Conservation (phyloP, 2,329 filamentous ascomycete genomes). For the Aureobasidium pullulans region DNA sequence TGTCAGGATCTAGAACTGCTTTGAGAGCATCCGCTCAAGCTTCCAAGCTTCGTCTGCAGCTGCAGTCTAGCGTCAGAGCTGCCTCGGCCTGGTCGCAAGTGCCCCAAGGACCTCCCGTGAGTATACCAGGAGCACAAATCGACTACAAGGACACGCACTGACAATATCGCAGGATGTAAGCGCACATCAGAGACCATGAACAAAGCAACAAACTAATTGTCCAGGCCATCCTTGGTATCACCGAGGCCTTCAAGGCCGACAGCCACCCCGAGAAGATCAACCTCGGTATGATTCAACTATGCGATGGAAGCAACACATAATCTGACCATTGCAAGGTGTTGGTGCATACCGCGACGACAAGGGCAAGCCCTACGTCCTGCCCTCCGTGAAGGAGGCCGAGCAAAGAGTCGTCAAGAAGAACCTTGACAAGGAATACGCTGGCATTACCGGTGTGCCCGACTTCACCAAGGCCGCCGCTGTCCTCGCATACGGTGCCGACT, state of each 20-base stretch:
- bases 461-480: conserved; percentile 89
- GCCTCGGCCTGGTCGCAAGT: conserved; percentile 87
- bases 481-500: conserved; percentile 82
- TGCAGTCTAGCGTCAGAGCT: conserved; percentile 43
- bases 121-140: background rate
- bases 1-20: conserved; percentile 16
- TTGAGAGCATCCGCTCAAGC: conserved; percentile 16
- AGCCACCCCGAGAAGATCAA: conserved; percentile 94
- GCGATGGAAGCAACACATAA: background rate
- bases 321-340: conserved; percentile 54
- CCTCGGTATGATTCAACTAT: conserved; percentile 55
- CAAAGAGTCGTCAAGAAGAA: conserved; percentile 69
- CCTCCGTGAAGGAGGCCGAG: conserved; percentile 85
- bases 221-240: conserved; percentile 74
- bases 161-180: conserved; percentile 7
- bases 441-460: conserved; percentile 89
- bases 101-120: conserved; percentile 78
- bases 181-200: too few relatives aligned
- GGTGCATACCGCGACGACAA: conserved; percentile 97
- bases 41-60: conserved; percentile 18
- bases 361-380: conserved; percentile 96
- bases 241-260: conserved; percentile 98
- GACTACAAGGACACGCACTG: background rate
- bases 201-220: background rate
- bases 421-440: conserved; percentile 95